phyloP scores from a whole-genome alignment of 768 basidiomycete genomes.

The Pilatotrama ljubarskyi region DNA sequence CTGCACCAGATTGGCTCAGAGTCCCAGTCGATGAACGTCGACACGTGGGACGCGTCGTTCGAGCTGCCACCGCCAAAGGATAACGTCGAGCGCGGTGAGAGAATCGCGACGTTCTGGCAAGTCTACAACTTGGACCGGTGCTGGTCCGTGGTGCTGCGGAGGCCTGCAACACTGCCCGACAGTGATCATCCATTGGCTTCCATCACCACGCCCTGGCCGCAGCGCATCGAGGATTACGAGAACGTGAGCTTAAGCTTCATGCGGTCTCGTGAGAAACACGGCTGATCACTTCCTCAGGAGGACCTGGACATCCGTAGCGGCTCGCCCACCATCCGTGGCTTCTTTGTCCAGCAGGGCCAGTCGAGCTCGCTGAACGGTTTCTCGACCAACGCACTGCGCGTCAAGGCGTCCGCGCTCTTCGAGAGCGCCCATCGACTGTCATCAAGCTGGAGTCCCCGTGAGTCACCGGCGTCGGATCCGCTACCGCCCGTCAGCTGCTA shows the following conservation, averaged over 20 bases:
- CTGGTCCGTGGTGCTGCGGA: constrained; percentile 74
- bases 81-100: constrained; percentile 64
- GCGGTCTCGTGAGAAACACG: neutral
- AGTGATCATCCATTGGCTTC: constrained; percentile 54
- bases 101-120: constrained; percentile 81
- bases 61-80: constrained; percentile 60
- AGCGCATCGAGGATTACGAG: constrained; percentile 71
- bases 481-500: neutral
- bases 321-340: constrained; percentile 60
- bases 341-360: constrained; percentile 55
- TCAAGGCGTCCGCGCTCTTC: constrained; percentile 76
- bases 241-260: constrained; percentile 44
- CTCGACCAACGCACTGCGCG: constrained; percentile 63
- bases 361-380: constrained; percentile 52
- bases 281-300: constrained; percentile 47
- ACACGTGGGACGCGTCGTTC: constrained; percentile 36
- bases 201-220: constrained; percentile 77
- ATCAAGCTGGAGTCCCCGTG: constrained; percentile 62
- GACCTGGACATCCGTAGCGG: constrained; percentile 51
- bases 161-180: constrained; percentile 67
- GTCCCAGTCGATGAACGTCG: constrained; percentile 29
- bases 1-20: constrained; percentile 51
- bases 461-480: constrained; percentile 24
- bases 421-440: constrained; percentile 65
- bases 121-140: constrained; percentile 79